These are phyloP conservation scores for grape (Vitis vinifera) DNA, from an alignment of 164 flowering plant species.

Conservation along the genomic window DNA sequence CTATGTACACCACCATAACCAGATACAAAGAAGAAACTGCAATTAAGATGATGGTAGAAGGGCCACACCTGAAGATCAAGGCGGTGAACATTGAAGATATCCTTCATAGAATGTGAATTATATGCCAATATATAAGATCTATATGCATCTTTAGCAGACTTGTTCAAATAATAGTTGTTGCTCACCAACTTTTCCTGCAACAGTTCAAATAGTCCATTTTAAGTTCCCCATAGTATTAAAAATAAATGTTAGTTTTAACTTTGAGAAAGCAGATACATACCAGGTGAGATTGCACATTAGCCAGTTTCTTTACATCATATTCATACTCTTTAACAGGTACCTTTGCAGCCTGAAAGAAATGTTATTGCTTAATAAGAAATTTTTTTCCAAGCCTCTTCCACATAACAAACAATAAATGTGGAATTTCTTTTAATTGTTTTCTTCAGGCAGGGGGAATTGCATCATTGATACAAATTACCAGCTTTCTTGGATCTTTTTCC, in stretches of 20 bases:
- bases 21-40: too few species aligned
- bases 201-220: background rate
- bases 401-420: too few species aligned
- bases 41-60: too few species aligned
- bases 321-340: conserved; percentile 87
- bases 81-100: conserved; percentile 82
- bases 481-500: too few species aligned
- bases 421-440: background rate
- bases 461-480: too few species aligned
- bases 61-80: conserved; percentile 78
- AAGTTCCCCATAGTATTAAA: background rate
- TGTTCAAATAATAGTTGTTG: conserved; percentile 65
- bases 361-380: background rate
- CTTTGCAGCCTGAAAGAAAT: conserved; percentile 62
- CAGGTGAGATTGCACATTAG: conserved; percentile 81
- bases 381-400: background rate
- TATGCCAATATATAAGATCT: conserved; percentile 82
- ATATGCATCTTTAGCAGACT: conserved; percentile 93
- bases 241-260: background rate
- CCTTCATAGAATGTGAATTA: conserved; percentile 92
- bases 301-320: conserved; percentile 64
- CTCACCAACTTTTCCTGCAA: conserved; percentile 78
- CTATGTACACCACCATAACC: too few species aligned
- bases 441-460: background rate
- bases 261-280: conserved; percentile 31